Conservation (phyloP, 345 rosid species). For the Boechera divaricarpa region DNA sequence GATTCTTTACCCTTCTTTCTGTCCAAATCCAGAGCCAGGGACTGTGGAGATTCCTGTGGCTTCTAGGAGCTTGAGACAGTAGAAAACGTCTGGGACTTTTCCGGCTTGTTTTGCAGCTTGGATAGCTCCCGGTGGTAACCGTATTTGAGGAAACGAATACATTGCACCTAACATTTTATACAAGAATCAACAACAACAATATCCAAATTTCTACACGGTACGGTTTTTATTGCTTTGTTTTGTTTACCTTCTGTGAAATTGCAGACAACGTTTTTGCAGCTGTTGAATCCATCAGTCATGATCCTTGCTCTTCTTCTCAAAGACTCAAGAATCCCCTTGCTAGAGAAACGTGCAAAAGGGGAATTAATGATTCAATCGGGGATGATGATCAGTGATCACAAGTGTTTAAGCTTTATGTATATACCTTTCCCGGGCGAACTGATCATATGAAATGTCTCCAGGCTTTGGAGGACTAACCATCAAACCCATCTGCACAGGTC, state of each 20-base stretch:
- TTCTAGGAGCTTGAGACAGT: conserved; percentile 95
- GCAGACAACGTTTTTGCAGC: conserved; percentile 94
- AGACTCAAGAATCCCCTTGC: conserved; percentile 92
- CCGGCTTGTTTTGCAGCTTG: conserved; percentile 86
- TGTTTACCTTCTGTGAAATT: conserved; percentile 91
- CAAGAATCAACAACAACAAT: conserved; percentile 9
- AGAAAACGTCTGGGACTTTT: conserved; percentile 93
- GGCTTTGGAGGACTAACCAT: conserved; percentile 97
- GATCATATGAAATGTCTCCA: conserved; percentile 92
- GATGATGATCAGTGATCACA: conserved; percentile 14
- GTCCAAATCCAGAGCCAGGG: conserved; percentile 99
- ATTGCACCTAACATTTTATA: conserved; percentile 72
- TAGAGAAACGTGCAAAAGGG: conserved; percentile 38
- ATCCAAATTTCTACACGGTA: not conserved
- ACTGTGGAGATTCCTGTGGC: conserved; percentile 99
- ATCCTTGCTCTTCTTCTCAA: conserved; percentile 88
- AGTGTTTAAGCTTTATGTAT: conserved; percentile 11
- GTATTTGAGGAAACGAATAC: conserved; percentile 98
- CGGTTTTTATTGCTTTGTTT: not conserved
- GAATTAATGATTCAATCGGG: not conserved
- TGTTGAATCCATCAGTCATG: conserved; percentile 99
- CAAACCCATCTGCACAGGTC: conserved; percentile 77
- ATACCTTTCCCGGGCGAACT: conserved; percentile 84
- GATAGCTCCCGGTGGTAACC: conserved; percentile 78
- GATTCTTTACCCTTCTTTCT: conserved; percentile 83